Conservation (phyloP, 192 early-diverging fungal species). For the Entrophospora sp. region DNA sequence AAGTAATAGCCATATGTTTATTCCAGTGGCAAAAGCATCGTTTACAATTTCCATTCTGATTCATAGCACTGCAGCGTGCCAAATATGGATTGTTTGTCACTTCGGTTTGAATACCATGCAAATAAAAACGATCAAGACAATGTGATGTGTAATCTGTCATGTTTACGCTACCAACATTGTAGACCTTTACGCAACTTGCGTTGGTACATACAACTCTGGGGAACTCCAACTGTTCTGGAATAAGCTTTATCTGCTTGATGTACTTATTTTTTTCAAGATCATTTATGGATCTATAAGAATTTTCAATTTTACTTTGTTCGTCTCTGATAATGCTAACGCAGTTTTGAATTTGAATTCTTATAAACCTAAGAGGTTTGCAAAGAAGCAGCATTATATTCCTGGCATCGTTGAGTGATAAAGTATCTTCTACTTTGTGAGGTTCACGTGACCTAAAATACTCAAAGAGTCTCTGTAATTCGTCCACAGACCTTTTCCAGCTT, state of each 20-base stretch:
- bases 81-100: constrained; percentile 19
- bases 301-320: constrained; percentile 20
- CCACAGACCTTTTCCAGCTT: constrained; percentile 25
- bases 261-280: constrained; percentile 20
- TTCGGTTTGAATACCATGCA: constrained; percentile 11
- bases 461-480: constrained; percentile 21
- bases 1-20: constrained; percentile 23
- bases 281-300: constrained; percentile 10
- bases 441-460: constrained; percentile 9
- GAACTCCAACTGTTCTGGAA: constrained; percentile 14
- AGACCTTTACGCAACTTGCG: background rate
- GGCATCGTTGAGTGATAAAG: constrained; percentile 26
- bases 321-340: constrained; percentile 19
- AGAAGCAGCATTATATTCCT: constrained; percentile 20
- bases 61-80: constrained; percentile 20
- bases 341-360: constrained; percentile 19
- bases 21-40: constrained; percentile 21
- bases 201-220: constrained; percentile 26
- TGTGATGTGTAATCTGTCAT: constrained; percentile 24
- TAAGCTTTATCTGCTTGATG: constrained; percentile 18
- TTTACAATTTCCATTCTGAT: constrained; percentile 10
- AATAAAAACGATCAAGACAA: constrained; percentile 24
- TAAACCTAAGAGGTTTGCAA: constrained; percentile 20
- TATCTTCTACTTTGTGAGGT: constrained; percentile 25
- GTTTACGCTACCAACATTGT: background rate